phyloP scores from a whole-genome alignment of 257 asterid genomes.

The Penstemon newberryi region DNA sequence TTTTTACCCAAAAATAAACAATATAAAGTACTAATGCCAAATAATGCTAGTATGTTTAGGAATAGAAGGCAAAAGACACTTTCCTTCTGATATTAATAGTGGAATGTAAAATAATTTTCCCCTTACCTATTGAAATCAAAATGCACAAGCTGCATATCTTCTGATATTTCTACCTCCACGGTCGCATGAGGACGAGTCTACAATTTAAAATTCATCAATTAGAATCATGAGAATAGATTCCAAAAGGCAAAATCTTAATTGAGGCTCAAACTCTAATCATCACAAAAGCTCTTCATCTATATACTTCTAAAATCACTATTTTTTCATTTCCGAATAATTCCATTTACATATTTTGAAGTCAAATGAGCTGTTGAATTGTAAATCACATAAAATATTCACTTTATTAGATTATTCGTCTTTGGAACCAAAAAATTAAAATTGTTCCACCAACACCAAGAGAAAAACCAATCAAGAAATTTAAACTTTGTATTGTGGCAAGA shows the following conservation, averaged over 20 bases:
- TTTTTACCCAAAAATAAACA: too few relatives aligned
- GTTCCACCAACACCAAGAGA: conserved; percentile 8
- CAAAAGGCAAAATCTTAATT: background rate
- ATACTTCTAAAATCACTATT: background rate
- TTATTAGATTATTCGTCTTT: background rate
- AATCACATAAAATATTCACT: background rate
- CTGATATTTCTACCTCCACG: conserved; percentile 99
- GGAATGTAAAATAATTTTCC: background rate
- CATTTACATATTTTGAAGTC: background rate
- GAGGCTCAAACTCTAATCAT: conserved; percentile 15
- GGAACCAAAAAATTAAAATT: background rate
- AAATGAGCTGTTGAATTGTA: background rate
- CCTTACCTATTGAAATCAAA: conserved; percentile 91
- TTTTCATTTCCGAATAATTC: background rate
- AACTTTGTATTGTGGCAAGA: background rate
- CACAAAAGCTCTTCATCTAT: background rate
- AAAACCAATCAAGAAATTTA: background rate
- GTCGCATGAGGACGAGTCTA: conserved; percentile 99
- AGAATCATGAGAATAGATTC: conserved; percentile 22
- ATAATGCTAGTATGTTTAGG: too few relatives aligned
- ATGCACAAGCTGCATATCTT: conserved; percentile 99
- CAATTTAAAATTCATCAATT: conserved; percentile 24
- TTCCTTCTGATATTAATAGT: background rate
- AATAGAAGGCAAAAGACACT: background rate
- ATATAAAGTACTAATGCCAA: too few relatives aligned